A percentile compares a stretch with the other conserved stretches of the same genome.
Evolutionary conservation across 768 basidiomycete species (phyloP).

Genomic region (Boletus barrowsii): DNA sequence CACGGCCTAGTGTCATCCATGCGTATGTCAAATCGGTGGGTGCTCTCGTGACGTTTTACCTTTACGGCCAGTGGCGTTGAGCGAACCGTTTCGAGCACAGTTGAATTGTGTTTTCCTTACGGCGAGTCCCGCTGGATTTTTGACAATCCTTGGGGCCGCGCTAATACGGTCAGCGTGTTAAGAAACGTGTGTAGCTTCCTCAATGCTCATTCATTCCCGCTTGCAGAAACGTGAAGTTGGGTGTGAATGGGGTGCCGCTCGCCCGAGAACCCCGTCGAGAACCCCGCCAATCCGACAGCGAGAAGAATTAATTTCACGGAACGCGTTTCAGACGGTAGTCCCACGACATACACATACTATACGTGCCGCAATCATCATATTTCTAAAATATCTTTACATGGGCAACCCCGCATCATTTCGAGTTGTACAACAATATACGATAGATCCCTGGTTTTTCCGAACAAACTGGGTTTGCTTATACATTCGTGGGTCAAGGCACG

Average conservation of each 20-base stretch:
- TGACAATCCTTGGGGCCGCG: conserved; percentile 8
- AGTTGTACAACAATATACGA: not conserved
- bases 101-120: conserved; percentile 14
- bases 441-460: no score
- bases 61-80: not conserved
- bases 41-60: not conserved
- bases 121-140: conserved; percentile 7
- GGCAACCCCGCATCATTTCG: not conserved
- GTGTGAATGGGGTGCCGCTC: not conserved
- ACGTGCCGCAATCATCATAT: no score
- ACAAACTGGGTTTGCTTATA: not conserved
- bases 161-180: conserved; percentile 6
- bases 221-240: conserved; percentile 7
- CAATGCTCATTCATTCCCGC: not conserved
- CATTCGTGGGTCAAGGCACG: conserved; percentile 13
- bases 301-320: not conserved
- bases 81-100: not conserved
- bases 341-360: no score
- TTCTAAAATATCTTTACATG: no score
- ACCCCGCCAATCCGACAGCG: not conserved
- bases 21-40: conserved; percentile 14
- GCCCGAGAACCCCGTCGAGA: not conserved
- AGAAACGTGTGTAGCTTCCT: not conserved
- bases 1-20: conserved; percentile 5
- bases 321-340: not conserved